These are phyloP conservation scores for Metarhizium humberi DNA, from an alignment of 2,329 filamentous ascomycete species.

Conservation along the genomic window DNA sequence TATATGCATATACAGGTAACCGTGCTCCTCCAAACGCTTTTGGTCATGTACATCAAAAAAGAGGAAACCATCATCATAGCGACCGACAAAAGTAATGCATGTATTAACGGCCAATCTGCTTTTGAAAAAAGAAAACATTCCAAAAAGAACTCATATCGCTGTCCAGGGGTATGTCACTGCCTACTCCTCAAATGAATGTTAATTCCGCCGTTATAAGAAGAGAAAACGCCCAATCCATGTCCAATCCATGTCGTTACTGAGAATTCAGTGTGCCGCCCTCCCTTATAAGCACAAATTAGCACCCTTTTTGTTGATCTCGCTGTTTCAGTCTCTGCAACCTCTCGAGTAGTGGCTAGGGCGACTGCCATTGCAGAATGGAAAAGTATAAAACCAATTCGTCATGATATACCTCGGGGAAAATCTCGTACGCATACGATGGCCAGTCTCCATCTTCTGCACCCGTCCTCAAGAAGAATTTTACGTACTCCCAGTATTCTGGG, in stretches of 20 bases:
- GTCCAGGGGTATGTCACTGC: not conserved
- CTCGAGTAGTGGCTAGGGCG: not conserved
- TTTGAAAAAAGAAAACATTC: not conserved
- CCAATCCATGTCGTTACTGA: not conserved
- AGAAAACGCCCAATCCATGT: not conserved
- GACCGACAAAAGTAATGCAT: not conserved
- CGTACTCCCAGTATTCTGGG: conserved; percentile 4
- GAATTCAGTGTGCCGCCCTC: not conserved
- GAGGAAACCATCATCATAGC: too few species aligned
- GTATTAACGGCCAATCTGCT: not conserved
- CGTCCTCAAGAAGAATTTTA: conserved; percentile 2
- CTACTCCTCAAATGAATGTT: not conserved
- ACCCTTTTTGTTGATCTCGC: too few species aligned
- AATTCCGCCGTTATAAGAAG: too few species aligned
- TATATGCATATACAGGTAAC: too few species aligned
- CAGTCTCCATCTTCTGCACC: not conserved
- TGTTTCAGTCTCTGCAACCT: too few species aligned
- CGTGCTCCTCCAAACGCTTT: too few species aligned
- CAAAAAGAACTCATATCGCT: not conserved
- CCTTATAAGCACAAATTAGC: not conserved
- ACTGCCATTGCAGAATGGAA: not conserved
- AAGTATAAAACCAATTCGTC: not conserved
- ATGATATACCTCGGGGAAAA: not conserved
- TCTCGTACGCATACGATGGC: not conserved
- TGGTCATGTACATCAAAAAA: not conserved